Evolutionary conservation across 345 rosid species (phyloP), one percentile per base, ranked within the genome.

Genomic region (Citrus hindsii): DNA sequence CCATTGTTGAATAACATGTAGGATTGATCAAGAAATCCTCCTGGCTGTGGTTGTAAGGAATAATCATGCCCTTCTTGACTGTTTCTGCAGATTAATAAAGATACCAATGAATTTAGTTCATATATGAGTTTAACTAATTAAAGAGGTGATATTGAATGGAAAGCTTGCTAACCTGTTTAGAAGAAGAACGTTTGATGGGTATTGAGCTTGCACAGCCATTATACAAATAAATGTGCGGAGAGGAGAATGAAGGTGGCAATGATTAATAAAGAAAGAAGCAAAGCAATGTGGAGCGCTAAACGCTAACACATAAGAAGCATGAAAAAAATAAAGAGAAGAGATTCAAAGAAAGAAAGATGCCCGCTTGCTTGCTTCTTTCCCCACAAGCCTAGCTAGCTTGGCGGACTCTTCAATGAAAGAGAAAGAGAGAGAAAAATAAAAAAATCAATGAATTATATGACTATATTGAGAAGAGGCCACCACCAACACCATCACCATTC

Each of bases 141-240:
- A 12, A 46, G 7, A 14, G 51, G 37, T 58, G 40, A 46, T 56
- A 24, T 5, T 32, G 8, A 73, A 69, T 60, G 28, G 55, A 24
- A 63, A 65, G 24, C 40, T 68, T 62, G 90, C 40, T 65, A 66
- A 91, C 95, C 91, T 92, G 89, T 92, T 89, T 73, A 94, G 85
- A 76, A 94, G 88, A 73, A 94, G 92, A 78, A 88, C 71, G 77
- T 93, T 94, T 2, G 95, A 90, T 73, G 94, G 97, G 82, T 93
- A 93, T 77, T 89, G 97, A 88, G 97, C 92, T 85, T 94, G 97
- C 79, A 94, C 91, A 60, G 98, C 98, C 98, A 94, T 93, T 85
- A 67, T 63, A 80, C 77, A 74, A 53, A 53, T 69, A 64, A 55
- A 70, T 62, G 82, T 48, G 67, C 51, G 75, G 40, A 27, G 16